Base-by-base conservation (phyloP, 2,329 filamentous ascomycete species). In the Westerdykella aurantiaca region DNA sequence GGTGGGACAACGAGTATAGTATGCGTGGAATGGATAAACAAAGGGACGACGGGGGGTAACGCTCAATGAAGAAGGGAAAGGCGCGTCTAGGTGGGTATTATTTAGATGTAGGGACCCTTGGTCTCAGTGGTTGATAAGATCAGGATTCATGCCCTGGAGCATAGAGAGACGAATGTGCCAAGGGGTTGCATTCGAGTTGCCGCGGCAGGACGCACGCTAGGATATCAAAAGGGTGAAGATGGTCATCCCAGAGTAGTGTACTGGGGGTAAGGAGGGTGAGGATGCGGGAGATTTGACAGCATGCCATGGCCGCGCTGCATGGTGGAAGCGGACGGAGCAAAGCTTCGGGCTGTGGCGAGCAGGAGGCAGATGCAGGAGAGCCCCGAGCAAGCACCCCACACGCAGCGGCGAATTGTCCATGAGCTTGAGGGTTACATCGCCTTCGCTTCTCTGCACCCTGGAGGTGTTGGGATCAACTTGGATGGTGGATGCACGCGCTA, bases 21-120 rank as follows among this genome's bases (percentile, higher is more conserved):
- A 50, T 50, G 55, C 57, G 58, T 56, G 57, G 56, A 58, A 48
- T 48, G 55, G 56, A 63, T 60, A 59, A 51, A 63, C 56, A 62
- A 62, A 56, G 50, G 41, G 51, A 58, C 51, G 61, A 62, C 60
- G 43, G 33, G 33, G 60, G 58, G 57, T 50, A 60, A 57, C 49
- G 53, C 61, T 65, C 50, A 63, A 65, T 64, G 60, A 53, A 64
- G 61, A 57, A 61, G 55, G 56, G 57, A 59, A 55, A 59, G 47
- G 60, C 53, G 58, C 58, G 60, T 63, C 56, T 58, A 56, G 56
- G 63, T 61, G 62, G 61, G 63, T 64, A 67, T 63, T 67, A 66
- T 67, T 63, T 66, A 58, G 59, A 48, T 56, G 48, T 56, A 51
- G 51, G 51, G 50, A 51, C 60, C 61, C 60, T 63, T 61, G 62